phyloP scores from a whole-genome alignment of 192 early-diverging fungal species.

The Obelidium mucronatum region DNA sequence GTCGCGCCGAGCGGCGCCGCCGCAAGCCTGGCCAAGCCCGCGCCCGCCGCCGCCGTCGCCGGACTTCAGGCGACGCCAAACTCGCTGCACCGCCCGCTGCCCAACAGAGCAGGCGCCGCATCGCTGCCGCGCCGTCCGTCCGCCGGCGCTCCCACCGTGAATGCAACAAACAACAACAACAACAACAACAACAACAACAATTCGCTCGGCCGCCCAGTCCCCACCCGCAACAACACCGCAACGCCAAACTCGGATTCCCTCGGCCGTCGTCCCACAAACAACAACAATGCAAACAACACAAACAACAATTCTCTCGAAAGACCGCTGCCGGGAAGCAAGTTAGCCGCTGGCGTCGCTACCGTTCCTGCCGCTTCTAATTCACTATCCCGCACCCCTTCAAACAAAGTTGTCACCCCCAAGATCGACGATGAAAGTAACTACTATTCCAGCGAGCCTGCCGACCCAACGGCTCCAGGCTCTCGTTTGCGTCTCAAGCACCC shows the following conservation, averaged over 20 bases:
- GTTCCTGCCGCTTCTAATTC: not conserved
- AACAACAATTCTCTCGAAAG: slow-evolving; percentile 27
- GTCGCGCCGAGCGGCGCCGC: not conserved
- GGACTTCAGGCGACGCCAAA: not conserved
- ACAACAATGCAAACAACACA: not conserved
- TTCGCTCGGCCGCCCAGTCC: not conserved
- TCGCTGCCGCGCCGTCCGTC: too few relatives aligned
- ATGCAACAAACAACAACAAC: not conserved
- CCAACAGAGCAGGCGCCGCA: not conserved
- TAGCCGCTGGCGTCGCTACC: not conserved
- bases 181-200: not conserved
- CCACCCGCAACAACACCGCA: not conserved
- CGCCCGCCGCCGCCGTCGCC: not conserved
- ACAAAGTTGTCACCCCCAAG: not conserved
- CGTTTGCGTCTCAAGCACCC: slow-evolving; percentile 35
- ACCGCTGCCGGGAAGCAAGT: slow-evolving; percentile 2
- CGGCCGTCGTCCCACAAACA: not conserved
- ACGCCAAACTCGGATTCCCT: slow-evolving; percentile 2
- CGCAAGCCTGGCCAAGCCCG: not conserved
- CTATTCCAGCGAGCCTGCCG: slow-evolving; percentile 15
- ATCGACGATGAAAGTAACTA: slow-evolving; percentile 21
- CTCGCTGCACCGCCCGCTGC: not conserved
- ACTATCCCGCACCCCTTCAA: not conserved
- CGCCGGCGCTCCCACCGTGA: not conserved
- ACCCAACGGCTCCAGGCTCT: slow-evolving; percentile 36